Evolutionary conservation across 2,329 filamentous ascomycete species (phyloP).

Genomic region (Calonectria ilicicola): DNA sequence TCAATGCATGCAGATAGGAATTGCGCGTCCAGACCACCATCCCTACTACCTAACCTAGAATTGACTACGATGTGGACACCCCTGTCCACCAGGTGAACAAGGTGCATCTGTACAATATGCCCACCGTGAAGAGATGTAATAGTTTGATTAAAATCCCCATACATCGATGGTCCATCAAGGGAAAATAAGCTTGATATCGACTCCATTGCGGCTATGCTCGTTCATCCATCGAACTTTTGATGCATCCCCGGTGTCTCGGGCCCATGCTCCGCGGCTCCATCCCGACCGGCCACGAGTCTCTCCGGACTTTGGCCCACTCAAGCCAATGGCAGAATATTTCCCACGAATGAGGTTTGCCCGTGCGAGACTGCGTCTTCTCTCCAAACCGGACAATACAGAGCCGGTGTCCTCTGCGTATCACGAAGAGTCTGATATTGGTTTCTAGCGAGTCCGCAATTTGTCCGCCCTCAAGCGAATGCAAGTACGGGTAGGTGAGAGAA

Average conservation of each 20-base stretch:
- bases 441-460: slow-evolving; percentile 11
- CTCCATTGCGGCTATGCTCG: slow-evolving; percentile 14
- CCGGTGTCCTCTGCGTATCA: slow-evolving; percentile 17
- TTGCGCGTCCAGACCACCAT: neutral
- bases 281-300: slow-evolving; percentile 14
- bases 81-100: neutral
- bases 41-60: neutral
- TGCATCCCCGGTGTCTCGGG: slow-evolving; percentile 22
- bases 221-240: slow-evolving; percentile 9
- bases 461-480: slow-evolving; percentile 6
- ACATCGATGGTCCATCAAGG: neutral
- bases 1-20: slow-evolving; percentile 8
- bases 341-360: slow-evolving; percentile 19
- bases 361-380: neutral
- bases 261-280: slow-evolving; percentile 19
- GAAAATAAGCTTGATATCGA: neutral
- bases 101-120: neutral
- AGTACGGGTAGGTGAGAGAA: slow-evolving; percentile 10
- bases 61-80: neutral
- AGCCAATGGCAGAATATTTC: slow-evolving; percentile 17
- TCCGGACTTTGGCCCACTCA: slow-evolving; percentile 13
- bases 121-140: neutral
- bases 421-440: slow-evolving; percentile 19
- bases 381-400: slow-evolving; percentile 17
- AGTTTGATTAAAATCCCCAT: neutral